phyloP scores from a whole-genome alignment of 768 basidiomycete species.

The Mycena metata region DNA sequence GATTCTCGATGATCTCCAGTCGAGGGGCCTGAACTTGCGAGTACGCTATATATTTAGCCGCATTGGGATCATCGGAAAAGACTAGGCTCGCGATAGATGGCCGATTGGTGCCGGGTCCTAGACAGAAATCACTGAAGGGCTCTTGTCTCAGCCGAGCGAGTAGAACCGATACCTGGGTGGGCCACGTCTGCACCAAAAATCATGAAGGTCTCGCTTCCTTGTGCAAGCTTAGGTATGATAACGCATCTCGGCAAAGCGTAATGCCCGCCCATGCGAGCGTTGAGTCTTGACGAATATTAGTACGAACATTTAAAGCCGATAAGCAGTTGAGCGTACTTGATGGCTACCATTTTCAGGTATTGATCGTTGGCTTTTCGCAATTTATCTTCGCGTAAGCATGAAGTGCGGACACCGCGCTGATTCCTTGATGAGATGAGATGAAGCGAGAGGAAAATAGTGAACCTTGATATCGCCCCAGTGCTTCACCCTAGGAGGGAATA shows the following conservation, averaged over 20 bases:
- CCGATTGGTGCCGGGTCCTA: slow-evolving; percentile 12
- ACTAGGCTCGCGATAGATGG: slow-evolving; percentile 76
- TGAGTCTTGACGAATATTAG: slow-evolving; percentile 54
- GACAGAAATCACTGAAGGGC: too few relatives aligned
- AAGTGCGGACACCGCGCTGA: slow-evolving; percentile 16
- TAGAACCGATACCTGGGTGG: slow-evolving; percentile 58
- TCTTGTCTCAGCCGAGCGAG: too few relatives aligned
- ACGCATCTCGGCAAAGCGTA: slow-evolving; percentile 55
- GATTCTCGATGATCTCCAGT: slow-evolving; percentile 59
- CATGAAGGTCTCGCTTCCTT: slow-evolving; percentile 49
- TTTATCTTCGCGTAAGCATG: slow-evolving; percentile 59
- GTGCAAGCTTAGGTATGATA: slow-evolving; percentile 42
- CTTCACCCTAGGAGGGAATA: slow-evolving; percentile 61
- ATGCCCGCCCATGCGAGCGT: slow-evolving; percentile 66
- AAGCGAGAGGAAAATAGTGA: slow-evolving; percentile 13
- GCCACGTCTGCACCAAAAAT: slow-evolving; percentile 70
- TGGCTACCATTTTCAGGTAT: slow-evolving; percentile 68
- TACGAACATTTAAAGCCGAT: not conserved
- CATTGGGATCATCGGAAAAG: slow-evolving; percentile 62
- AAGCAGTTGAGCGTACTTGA: slow-evolving; percentile 56
- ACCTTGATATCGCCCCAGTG: slow-evolving; percentile 66
- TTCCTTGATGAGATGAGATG: slow-evolving; percentile 6
- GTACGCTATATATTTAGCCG: slow-evolving; percentile 60
- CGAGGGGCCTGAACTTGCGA: slow-evolving; percentile 62
- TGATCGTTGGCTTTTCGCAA: slow-evolving; percentile 54